These are phyloP conservation scores for Verticillium tricorpus DNA, from an alignment of 2,329 filamentous ascomycete genomes.

Conservation along the genomic window DNA sequence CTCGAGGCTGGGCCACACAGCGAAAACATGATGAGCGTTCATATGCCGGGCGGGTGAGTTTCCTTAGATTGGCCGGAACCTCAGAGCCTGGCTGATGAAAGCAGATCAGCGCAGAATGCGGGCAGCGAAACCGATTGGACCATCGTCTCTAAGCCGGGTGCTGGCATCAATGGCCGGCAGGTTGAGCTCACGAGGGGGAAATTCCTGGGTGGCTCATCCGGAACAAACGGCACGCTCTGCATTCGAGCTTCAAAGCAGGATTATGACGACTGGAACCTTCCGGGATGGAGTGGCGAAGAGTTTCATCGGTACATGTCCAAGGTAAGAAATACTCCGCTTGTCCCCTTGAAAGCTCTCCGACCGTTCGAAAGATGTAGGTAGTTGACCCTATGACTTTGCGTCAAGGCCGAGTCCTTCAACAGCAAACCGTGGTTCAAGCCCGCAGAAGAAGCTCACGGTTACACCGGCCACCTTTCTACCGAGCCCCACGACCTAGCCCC, in stretches of 20 bases:
- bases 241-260: conserved; percentile 43
- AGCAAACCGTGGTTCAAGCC: conserved; percentile 52
- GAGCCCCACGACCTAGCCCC: conserved; percentile 56
- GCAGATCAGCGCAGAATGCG: conserved; percentile 34
- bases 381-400: neutral
- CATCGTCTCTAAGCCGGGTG: conserved; percentile 34
- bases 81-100: too few relatives aligned
- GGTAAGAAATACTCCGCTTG: conserved; percentile 21
- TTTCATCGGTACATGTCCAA: conserved; percentile 54
- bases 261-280: conserved; percentile 51
- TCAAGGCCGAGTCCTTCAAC: conserved; percentile 51
- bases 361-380: too few relatives aligned
- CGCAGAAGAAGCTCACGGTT: conserved; percentile 39
- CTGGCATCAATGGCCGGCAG: conserved; percentile 33
- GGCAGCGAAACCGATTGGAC: conserved; percentile 49
- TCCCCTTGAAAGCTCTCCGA: too few relatives aligned
- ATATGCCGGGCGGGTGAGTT: conserved; percentile 44
- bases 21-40: conserved; percentile 40
- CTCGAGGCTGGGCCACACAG: conserved; percentile 34
- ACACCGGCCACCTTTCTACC: conserved; percentile 46
- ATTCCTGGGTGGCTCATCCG: conserved; percentile 44
- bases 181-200: conserved; percentile 44
- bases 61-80: neutral
- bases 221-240: conserved; percentile 44
- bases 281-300: conserved; percentile 52